Evolutionary conservation across 257 asterid genomes (phyloP), one percentile per base, ranked within the genome.

Genomic region (Solanum infundibuliforme): DNA sequence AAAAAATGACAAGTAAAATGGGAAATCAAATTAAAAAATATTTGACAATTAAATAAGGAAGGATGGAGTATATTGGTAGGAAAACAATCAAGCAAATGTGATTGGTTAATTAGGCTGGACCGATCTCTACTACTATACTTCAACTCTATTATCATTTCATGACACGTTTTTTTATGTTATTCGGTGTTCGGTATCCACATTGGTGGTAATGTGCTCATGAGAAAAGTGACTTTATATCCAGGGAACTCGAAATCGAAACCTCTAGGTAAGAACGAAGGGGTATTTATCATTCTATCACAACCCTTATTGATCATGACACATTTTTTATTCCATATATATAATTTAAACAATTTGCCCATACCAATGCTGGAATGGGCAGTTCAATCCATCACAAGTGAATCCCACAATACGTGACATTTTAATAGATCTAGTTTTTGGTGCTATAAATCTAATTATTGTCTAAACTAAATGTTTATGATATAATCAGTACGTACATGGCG

Each of bases 121-220:
- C 62, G 23, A 16, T 52, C 62, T 52, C 62, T 52, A 7, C 7
- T 16, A 52, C 20, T 52, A 52, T 52, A 16, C 60, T 16, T 52
- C 8, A 16, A 52, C 23, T 52, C 23, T 52, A 52, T 48, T 48
- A 48, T 48, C 21, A 48, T 52, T 4, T 46, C 1, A 14, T 48
- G 60, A 6, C 1, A 48, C 5, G 0, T 14, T 52, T 13, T 14
- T 48, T 48, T 5, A 48, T 9, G 46, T 39, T 39, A 48, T 48
- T 5, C 6, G 58, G 21, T 48, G 1, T 48, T 0, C 0, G 21
- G 7, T 48, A 48, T 14, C 0, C 23, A 16, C 3, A 52, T 16
- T 52, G 3, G 52, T 11, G 48, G 16, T 41, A 41, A 41, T 10
- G 14, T 41, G 48, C 48, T 41, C 4, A 9, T 39, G 46, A 39